Conservation (phyloP, 202 grass and related monocot genomes). For the Carex sylvatica region DNA sequence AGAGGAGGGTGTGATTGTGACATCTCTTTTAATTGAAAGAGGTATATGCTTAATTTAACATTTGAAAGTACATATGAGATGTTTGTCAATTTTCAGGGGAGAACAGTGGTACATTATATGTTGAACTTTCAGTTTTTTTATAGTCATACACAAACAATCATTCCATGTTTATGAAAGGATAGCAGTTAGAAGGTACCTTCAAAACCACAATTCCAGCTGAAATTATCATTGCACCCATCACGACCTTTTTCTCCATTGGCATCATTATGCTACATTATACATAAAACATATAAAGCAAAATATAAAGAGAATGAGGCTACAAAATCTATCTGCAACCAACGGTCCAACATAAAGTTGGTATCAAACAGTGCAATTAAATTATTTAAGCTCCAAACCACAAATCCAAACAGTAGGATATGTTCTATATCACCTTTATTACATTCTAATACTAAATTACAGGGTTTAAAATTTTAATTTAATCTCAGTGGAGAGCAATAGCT, state of each 20-base stretch:
- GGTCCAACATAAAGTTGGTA: not conserved
- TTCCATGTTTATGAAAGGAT: not conserved
- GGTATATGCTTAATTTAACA: not conserved
- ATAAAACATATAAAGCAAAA: slow-evolving; percentile 30
- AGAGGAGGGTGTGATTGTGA: not conserved
- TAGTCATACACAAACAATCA: not conserved
- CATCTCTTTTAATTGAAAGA: not conserved
- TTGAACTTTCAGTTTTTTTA: not conserved
- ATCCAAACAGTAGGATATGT: not conserved
- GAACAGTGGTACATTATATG: not conserved
- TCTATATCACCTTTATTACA: not conserved
- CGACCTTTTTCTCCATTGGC: slow-evolving; percentile 82
- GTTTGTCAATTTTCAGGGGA: not conserved
- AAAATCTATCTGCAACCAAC: not conserved
- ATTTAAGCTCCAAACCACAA: slow-evolving; percentile 1
- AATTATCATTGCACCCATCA: slow-evolving; percentile 92
- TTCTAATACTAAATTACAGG: not conserved
- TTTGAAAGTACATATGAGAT: slow-evolving; percentile 1
- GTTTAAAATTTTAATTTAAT: not conserved
- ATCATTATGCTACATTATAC: slow-evolving; percentile 82
- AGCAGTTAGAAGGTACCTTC: slow-evolving; percentile 64
- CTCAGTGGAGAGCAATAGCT: not conserved
- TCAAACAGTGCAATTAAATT: not conserved
- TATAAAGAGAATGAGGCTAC: slow-evolving; percentile 17
- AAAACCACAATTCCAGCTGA: slow-evolving; percentile 96